A percentile compares a stretch with the other conserved stretches of the same genome.
Evolutionary conservation across 2,329 filamentous ascomycete genomes (phyloP).

Genomic region (Alternaria gansuensis): DNA sequence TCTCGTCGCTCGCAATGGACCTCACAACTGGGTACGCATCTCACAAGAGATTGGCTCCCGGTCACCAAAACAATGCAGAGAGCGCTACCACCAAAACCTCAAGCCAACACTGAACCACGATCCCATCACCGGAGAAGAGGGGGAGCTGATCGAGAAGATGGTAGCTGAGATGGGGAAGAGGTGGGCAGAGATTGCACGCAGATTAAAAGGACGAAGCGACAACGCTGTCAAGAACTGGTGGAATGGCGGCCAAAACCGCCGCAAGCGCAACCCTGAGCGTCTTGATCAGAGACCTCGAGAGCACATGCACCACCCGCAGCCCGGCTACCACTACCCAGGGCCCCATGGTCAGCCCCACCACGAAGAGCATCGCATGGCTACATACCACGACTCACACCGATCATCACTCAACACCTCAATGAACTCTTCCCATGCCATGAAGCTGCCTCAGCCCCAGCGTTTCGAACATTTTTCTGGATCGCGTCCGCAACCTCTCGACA

Average conservation of each 20-base stretch:
- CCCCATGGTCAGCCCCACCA: conserved; percentile 37
- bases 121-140: conserved; percentile 80
- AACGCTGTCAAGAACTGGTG: conserved; percentile 99
- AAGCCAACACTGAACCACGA: conserved; percentile 82
- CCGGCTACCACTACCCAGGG: conserved; percentile 43
- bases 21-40: conserved; percentile 91
- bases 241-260: conserved; percentile 91
- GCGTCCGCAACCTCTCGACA: conserved; percentile 46
- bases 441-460: conserved; percentile 46
- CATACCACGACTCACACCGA: conserved; percentile 44
- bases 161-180: conserved; percentile 82
- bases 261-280: conserved; percentile 58
- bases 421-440: conserved; percentile 41
- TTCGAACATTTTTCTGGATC: conserved; percentile 46
- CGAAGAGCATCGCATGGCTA: conserved; percentile 38
- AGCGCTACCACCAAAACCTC: conserved; percentile 92
- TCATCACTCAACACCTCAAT: conserved; percentile 40
- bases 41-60: conserved; percentile 77
- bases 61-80: conserved; percentile 92
- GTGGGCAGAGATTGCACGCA: conserved; percentile 91
- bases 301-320: conserved; percentile 46
- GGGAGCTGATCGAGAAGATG: conserved; percentile 76
- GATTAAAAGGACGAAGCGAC: conserved; percentile 84
- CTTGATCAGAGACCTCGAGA: conserved; percentile 39
- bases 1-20: conserved; percentile 75